Evolutionary conservation across 225 moss, liverwort and hornwort species (phyloP), one percentile per base, ranked within the genome.

Genomic region (Rhytidiadelphus loreus): DNA sequence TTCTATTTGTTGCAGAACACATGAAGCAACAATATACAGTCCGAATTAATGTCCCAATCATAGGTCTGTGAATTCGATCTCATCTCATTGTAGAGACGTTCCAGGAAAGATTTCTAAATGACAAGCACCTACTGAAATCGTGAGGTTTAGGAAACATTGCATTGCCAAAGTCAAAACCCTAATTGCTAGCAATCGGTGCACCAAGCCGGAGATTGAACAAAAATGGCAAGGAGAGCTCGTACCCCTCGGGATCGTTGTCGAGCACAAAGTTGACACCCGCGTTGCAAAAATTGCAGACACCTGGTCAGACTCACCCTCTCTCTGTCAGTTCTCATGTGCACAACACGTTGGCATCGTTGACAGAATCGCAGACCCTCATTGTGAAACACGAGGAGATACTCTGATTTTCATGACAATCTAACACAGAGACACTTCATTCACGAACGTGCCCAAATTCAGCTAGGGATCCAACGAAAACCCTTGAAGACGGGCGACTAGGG

Each of bases 241-340:
- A 97, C 97, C 96, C 96, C 77, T 94, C 91, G 20, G 86, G 41
- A 82, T 97, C 98, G 84, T 96, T 97, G 89, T 98, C 95, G 25
- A 98, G 94, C 74, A 98, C 89, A 83, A 97, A 94, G 82, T 97
- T 93, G 35, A 98, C 97, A 77, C 94, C 91, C 39, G 90, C 91
- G 68, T 98, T 97, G 95, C 98, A 98, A 86, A 98, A 92, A 86
- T 98, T 98, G 87, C 98, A 98, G 29, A 98, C 92, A 78, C 97
- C 96, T 97, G 93, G 6, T 83, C 87, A 92, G 20, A 81, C 50
- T 58, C 85, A 43, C 82, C 20, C 39, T 56, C 43, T 43, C 80
- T 88, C 26, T 60, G 62, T 89, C n/a, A 92, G 80, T 53, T 66
- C 72, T 70, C 77, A 68, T 59, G 56, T 56, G 25, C n/a, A 68